These are phyloP conservation scores for Gracilaria domingensis DNA, from an alignment of 23 red algal species.

Conservation along the genomic window DNA sequence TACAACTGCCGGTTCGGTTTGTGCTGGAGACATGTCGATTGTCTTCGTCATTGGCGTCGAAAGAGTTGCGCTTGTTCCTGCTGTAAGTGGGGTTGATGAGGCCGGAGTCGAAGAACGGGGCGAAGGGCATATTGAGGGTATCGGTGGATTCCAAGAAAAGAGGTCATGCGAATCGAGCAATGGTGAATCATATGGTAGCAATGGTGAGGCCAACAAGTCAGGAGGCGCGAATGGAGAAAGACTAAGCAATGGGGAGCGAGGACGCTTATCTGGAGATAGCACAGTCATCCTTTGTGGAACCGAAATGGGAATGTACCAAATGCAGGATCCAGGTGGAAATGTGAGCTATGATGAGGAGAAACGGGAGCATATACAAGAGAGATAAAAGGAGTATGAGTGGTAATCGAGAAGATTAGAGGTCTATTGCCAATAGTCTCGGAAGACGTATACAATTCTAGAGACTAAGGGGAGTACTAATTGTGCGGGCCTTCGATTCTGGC, in stretches of 20 bases:
- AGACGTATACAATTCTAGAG: not conserved
- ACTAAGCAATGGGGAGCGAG: not conserved
- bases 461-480: not conserved
- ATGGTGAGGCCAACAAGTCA: not conserved
- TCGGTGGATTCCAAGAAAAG: constrained; percentile 4
- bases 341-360: not conserved
- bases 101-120: constrained; percentile 19
- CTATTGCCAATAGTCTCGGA: not conserved
- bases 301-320: not conserved
- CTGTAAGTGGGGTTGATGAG: not conserved
- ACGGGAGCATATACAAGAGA: not conserved
- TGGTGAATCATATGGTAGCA: not conserved
- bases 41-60: constrained; percentile 2
- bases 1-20: not conserved
- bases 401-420: not conserved
- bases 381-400: not conserved
- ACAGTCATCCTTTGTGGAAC: not conserved
- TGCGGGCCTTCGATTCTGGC: not conserved
- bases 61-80: constrained; percentile 24
- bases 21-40: not conserved
- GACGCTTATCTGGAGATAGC: constrained; percentile 8
- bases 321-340: not conserved
- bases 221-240: constrained; percentile 1
- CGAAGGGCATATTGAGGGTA: not conserved
- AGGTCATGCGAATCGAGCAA: not conserved